phyloP scores from a whole-genome alignment of 2,329 filamentous ascomycete genomes.

The Claviceps spartinae region DNA sequence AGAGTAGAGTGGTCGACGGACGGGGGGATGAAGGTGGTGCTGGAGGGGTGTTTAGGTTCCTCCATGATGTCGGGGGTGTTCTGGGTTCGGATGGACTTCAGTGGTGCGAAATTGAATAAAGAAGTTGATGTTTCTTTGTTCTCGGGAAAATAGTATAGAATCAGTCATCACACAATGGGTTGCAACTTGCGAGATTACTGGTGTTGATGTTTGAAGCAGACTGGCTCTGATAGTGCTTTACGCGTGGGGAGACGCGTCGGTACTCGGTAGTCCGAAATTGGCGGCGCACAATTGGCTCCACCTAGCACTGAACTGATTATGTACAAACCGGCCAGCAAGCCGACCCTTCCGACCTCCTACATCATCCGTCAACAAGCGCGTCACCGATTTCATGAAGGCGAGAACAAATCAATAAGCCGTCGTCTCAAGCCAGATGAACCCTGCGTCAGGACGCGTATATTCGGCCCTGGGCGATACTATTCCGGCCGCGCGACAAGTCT shows the following conservation, averaged over 20 bases:
- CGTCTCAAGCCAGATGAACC: not conserved
- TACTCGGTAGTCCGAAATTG: not conserved
- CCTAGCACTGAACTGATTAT: not conserved
- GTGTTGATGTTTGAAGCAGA: not conserved
- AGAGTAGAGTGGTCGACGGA: constrained; percentile 47
- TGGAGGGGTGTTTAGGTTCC: not conserved
- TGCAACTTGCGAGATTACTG: not conserved
- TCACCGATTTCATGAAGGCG: not conserved
- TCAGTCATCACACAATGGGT: not conserved
- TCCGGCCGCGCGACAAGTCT: not conserved
- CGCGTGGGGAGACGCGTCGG: constrained; percentile 9
- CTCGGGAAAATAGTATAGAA: not conserved
- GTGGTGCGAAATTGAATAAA: not conserved
- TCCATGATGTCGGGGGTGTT: constrained; percentile 4
- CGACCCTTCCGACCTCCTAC: not conserved
- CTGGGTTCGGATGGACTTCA: not conserved
- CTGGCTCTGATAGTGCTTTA: not conserved
- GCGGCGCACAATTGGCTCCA: not conserved
- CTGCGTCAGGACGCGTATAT: not conserved
- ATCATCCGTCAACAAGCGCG: not conserved
- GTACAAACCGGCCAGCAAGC: not conserved
- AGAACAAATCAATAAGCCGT: not conserved
- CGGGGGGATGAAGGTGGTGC: constrained; percentile 47
- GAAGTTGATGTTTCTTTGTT: not conserved
- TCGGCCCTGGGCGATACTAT: not conserved